These are phyloP conservation scores for Entrophospora sp. DNA, from an alignment of 192 early-diverging fungal genomes.

Conservation along the genomic window DNA sequence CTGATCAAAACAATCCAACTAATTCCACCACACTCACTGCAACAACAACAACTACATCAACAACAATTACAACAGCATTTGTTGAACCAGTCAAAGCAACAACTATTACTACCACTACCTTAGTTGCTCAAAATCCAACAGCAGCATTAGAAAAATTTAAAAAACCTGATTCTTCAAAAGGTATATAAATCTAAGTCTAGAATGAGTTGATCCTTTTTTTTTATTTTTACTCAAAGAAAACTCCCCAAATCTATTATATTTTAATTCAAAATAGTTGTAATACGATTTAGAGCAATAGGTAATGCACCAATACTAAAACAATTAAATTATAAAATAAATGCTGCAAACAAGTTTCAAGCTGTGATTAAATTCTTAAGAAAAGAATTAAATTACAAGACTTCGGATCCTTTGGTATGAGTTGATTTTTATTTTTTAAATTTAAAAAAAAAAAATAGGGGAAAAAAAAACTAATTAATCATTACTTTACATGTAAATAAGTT, in stretches of 20 bases:
- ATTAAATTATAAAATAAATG: slow-evolving; percentile 74
- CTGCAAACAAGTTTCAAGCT: slow-evolving; percentile 73
- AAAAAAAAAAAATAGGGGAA: too few relatives aligned
- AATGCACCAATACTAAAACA: slow-evolving; percentile 88
- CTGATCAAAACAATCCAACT: too few relatives aligned
- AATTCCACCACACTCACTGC: too few relatives aligned
- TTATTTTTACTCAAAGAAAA: background rate
- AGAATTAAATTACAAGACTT: slow-evolving; percentile 66
- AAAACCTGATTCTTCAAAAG: slow-evolving; percentile 11
- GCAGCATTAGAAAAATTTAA: slow-evolving; percentile 13
- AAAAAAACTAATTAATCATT: too few relatives aligned
- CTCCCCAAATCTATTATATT: too few relatives aligned
- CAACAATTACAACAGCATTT: too few relatives aligned
- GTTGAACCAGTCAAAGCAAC: too few relatives aligned
- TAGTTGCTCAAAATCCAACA: background rate
- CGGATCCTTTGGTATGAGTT: slow-evolving; percentile 63
- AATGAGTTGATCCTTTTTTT: background rate
- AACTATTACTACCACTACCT: background rate
- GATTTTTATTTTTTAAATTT: background rate
- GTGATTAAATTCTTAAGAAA: slow-evolving; percentile 78
- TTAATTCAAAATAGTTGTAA: slow-evolving; percentile 56
- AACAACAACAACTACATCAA: too few relatives aligned
- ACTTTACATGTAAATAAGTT: too few relatives aligned
- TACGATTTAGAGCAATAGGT: slow-evolving; percentile 74
- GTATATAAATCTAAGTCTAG: background rate